Percentiles rank a stretch among this genome's conserved stretches.
Conservation (phyloP, 2,329 filamentous ascomycete genomes). For the Triangularia setosa region DNA sequence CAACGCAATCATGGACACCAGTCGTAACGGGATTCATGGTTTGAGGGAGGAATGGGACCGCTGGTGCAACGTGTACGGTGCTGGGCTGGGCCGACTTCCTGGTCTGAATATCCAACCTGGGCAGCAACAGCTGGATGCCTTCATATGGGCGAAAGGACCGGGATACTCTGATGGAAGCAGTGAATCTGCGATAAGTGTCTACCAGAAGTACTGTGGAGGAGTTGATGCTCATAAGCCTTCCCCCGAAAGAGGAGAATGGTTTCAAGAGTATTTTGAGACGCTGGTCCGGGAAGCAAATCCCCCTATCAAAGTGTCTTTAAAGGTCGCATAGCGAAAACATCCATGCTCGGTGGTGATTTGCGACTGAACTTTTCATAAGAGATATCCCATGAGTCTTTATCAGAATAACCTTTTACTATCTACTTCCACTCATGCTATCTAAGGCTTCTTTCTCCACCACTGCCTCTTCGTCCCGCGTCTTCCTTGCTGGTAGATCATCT, state of each 20-base stretch:
- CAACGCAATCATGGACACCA: slow-evolving; percentile 41
- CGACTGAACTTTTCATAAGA: too few species aligned
- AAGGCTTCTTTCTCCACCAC: neutral
- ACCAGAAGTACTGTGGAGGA: slow-evolving; percentile 38
- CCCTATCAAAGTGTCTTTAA: slow-evolving; percentile 24
- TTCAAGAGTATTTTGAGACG: slow-evolving; percentile 43
- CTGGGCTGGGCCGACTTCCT: slow-evolving; percentile 57
- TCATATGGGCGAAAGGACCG: slow-evolving; percentile 65
- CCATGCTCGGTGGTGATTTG: too few species aligned
- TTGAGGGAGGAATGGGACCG: slow-evolving; percentile 43
- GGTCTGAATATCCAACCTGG: slow-evolving; percentile 43
- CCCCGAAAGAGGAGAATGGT: slow-evolving; percentile 41
- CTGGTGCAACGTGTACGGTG: slow-evolving; percentile 52
- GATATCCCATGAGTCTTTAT: too few species aligned
- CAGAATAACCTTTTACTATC: neutral
- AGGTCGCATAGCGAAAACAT: too few species aligned
- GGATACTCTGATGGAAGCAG: slow-evolving; percentile 45
- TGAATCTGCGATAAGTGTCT: slow-evolving; percentile 32
- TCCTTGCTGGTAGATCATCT: slow-evolving; percentile 22
- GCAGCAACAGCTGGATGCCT: slow-evolving; percentile 56
- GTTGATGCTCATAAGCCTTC: slow-evolving; percentile 37
- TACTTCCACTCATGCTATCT: neutral
- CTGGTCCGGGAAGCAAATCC: slow-evolving; percentile 41
- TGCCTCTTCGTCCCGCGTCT: neutral
- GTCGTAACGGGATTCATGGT: slow-evolving; percentile 39